Base-by-base conservation (phyloP, 1,284 basidiomycete genomes). In the Anthracocystis walkeri region DNA sequence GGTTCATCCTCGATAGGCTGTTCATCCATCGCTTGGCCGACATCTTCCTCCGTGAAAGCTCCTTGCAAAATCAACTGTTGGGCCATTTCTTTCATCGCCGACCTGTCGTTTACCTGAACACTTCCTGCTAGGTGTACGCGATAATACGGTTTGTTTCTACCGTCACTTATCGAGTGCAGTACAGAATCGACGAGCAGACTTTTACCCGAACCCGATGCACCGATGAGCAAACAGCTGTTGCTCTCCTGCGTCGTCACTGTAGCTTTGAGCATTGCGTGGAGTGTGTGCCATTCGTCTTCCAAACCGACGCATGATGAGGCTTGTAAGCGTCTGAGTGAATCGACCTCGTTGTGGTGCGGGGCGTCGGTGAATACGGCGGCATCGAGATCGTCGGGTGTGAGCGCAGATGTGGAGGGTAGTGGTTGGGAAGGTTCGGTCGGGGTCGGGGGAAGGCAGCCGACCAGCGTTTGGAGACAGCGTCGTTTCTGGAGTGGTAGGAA, bases 51-150 rank as follows among this genome's bases (percentile, higher is more conserved):
- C 29, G 54, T 54, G 23, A 85, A 73, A 0, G 82, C 83, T 18
- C 82, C 83, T 45, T 76, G 74, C 4, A 69, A 38, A 35, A 84
- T 75, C 12, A 85, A 74, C 53, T 85, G 82, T 38, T 74, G 69
- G 7, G 81, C 82, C 69, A 85, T 78, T 52, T 80, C 82, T 20
- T 80, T 69, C 65, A 85, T 70, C 7, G 80, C 80, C 1, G 75
- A 63, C 10, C 81, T 53, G 38, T 85, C 83, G 10, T 78, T 82
- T 29, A 79, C 62, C 49, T 83, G 78, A 8, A 83, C 33, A 0
- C 70, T 67, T 0, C 65, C 82, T 4, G 77, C 70, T 1, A 84
- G 62, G 7, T 66, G 56, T 2, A 84, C 81, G 44, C 72, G 75
- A 46, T 80, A 79, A 55, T 56, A 79, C 1, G 71, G 51, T 40